A percentile compares a stretch with the other conserved stretches of the same genome.
Conservation (phyloP, 176 grass and related monocot genomes). For the Musa schizocarpa region DNA sequence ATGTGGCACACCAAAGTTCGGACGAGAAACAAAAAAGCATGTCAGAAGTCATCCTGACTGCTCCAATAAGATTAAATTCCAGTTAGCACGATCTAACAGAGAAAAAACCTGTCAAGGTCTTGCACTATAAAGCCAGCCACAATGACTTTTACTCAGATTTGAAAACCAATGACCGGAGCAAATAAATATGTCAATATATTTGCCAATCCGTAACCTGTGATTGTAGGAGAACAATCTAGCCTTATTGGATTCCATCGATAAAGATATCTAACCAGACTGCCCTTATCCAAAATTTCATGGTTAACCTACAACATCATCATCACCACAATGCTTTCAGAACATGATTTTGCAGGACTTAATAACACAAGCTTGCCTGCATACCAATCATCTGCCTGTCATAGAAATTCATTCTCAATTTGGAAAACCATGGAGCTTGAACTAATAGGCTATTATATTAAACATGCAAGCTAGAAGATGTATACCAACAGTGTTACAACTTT, state of each 20-base stretch:
- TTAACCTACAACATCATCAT: neutral
- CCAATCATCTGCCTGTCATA: slow-evolving; percentile 28
- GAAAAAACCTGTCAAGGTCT: neutral
- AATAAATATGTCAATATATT: neutral
- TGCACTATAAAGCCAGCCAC: neutral
- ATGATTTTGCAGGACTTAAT: slow-evolving; percentile 5
- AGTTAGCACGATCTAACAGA: neutral
- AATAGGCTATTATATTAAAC: slow-evolving; percentile 54
- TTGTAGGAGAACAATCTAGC: neutral
- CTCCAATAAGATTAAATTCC: neutral
- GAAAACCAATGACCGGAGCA: neutral
- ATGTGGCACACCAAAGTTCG: neutral
- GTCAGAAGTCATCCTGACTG: neutral
- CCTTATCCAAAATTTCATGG: neutral
- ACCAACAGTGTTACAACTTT: neutral
- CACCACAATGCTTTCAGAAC: neutral
- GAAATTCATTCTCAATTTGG: slow-evolving; percentile 53
- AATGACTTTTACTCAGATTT: neutral
- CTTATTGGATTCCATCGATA: neutral
- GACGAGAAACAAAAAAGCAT: neutral
- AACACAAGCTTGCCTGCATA: slow-evolving; percentile 32
- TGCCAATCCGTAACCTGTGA: neutral
- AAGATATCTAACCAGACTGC: neutral
- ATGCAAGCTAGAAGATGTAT: slow-evolving; percentile 43
- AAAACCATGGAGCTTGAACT: slow-evolving; percentile 49